Percentiles rank a stretch among this genome's conserved stretches.
These are phyloP conservation scores for Fusarium pseudoanthophilum DNA, from an alignment of 2,329 filamentous ascomycete species.

Conservation along the genomic window DNA sequence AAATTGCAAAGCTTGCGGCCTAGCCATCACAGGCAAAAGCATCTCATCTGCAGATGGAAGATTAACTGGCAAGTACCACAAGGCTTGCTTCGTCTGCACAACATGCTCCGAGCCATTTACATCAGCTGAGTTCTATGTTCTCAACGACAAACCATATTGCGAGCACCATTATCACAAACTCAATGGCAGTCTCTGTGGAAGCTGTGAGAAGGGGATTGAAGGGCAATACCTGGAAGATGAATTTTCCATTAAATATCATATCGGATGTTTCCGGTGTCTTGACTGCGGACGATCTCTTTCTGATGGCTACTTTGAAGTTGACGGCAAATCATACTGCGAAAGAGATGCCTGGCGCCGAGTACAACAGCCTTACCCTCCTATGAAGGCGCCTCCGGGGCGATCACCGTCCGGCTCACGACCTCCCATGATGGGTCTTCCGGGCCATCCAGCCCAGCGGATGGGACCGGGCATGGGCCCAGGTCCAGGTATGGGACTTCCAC, in stretches of 20 bases:
- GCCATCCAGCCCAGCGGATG: conserved; percentile 40
- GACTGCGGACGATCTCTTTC: conserved; percentile 79
- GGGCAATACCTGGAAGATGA: conserved; percentile 93
- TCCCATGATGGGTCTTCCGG: conserved; percentile 42
- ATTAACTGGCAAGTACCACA: conserved; percentile 93
- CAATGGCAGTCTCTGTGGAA: conserved; percentile 85
- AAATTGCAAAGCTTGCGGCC: conserved; percentile 83
- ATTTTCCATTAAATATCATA: conserved; percentile 81
- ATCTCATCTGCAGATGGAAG: conserved; percentile 93
- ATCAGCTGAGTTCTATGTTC: conserved; percentile 92
- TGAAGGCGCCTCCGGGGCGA: conserved; percentile 30
- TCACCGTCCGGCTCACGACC: conserved; percentile 36
- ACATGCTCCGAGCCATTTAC: conserved; percentile 84
- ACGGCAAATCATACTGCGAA: conserved; percentile 84
- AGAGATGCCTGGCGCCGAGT: conserved; percentile 76
- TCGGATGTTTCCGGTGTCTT: conserved; percentile 84
- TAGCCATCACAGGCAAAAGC: conserved; percentile 87
- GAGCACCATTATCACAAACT: conserved; percentile 91
- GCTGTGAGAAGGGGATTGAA: conserved; percentile 87
- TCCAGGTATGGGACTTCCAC: conserved; percentile 35
- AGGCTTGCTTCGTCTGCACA: conserved; percentile 91
- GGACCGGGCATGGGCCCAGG: conserved; percentile 28
- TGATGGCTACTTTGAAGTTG: conserved; percentile 92
- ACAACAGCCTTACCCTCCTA: conserved; percentile 46
- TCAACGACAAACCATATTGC: conserved; percentile 88